Conservation (phyloP, 164 flowering plant species). For the Vitis vinifera region DNA sequence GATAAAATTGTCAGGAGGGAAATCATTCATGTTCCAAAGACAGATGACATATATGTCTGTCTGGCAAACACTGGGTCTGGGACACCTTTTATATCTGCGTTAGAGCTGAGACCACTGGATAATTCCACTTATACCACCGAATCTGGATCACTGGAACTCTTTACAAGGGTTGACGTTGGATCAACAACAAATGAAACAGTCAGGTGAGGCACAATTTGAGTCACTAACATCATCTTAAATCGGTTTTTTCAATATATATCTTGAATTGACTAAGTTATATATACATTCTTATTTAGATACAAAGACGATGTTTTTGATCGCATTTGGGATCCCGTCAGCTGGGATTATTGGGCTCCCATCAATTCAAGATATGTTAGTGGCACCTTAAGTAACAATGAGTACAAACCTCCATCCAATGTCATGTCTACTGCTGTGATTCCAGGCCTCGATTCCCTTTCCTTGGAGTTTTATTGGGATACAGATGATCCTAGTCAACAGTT, state of each 20-base stretch:
- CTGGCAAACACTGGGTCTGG: slow-evolving; percentile 43
- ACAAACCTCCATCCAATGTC: slow-evolving; percentile 19
- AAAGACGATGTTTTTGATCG: slow-evolving; percentile 34
- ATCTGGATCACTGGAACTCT: slow-evolving; percentile 17
- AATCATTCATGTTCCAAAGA: slow-evolving; percentile 22
- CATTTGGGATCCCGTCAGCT: slow-evolving; percentile 17
- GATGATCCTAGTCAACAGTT: not conserved
- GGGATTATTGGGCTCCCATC: not conserved
- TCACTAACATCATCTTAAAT: too few relatives aligned
- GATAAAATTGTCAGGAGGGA: slow-evolving; percentile 9
- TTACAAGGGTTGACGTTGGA: slow-evolving; percentile 15
- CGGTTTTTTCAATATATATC: too few relatives aligned
- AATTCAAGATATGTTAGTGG: too few relatives aligned
- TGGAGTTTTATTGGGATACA: slow-evolving; percentile 8
- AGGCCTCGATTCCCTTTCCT: not conserved
- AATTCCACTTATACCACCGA: slow-evolving; percentile 13
- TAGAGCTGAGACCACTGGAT: slow-evolving; percentile 32
- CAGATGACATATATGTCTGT: slow-evolving; percentile 30
- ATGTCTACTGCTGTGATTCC: slow-evolving; percentile 25
- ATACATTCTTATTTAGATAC: slow-evolving; percentile 15
- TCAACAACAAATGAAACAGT: not conserved
- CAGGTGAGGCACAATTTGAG: too few relatives aligned
- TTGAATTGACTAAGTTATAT: too few relatives aligned
- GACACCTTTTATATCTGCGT: slow-evolving; percentile 43
- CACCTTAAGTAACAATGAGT: not conserved